Evolutionary conservation across 306 rosid species (phyloP), one percentile per base, ranked within the genome.

Genomic region (Citrullus colocynthis): DNA sequence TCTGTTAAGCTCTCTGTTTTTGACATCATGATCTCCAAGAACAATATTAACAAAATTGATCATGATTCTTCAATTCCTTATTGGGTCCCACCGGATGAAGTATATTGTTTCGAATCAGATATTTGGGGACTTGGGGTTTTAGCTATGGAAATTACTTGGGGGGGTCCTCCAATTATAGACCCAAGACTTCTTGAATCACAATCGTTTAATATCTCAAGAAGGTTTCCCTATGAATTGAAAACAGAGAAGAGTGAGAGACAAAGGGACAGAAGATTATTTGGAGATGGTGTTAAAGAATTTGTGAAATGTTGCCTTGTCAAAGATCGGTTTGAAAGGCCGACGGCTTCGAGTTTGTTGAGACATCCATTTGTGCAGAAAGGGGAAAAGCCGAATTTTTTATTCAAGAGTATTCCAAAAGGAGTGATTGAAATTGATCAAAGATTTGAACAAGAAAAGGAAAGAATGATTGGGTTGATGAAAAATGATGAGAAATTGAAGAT

Each of bases 11-110:
- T 88, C 0, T 83, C 88, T 0, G 87, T 42, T 42, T 42, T 42
- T 7, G 48, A 42, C 11, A 9, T 42, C 7, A 42, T 9, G 48
- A 8, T 42, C 11, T 42, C 48, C 48, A 7, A 42, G 39, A 36
- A 36, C 39, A 36, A 5, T 36, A 36, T 5, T 42, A 9, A 42
- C 9, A 2, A 42, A 42, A 42, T 42, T 42, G 48, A 42, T 8
- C 48, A 10, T 8, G 48, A 2, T 42, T 42, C 48, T 42, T 42
- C 48, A 42, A 9, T 42, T 42, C 48, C 48, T 42, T 91, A 89
- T 49, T 91, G 90, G 95, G 85, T 84, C 86, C 91, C 93, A 1
- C 89, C 91, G 4, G 94, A 91, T 58, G 91, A 63, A 0, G 94
- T 88, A 0, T 88, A 87, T 75, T 79, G 88, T 48, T 82, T 75